A percentile compares a stretch with the other conserved stretches of the same genome.
phyloP scores from a whole-genome alignment of 768 basidiomycete genomes.

The Tricholoma saponaceum region DNA sequence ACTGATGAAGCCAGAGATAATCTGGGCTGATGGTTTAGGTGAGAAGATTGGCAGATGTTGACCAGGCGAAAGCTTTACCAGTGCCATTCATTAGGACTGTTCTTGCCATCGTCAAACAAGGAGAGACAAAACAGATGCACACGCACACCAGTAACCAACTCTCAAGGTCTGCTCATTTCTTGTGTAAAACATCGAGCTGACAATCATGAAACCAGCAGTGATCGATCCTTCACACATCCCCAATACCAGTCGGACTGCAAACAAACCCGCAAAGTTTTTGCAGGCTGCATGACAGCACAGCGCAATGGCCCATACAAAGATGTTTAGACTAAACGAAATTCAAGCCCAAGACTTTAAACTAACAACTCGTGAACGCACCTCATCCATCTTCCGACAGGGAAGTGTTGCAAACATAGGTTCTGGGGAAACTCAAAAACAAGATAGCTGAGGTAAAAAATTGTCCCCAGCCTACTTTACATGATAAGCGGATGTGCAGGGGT shows the following conservation, averaged over 20 bases:
- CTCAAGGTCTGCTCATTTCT: conserved; percentile 63
- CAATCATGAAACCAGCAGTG: conserved; percentile 75
- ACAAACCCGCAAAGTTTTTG: conserved; percentile 61
- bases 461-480: conserved; percentile 53
- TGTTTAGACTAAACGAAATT: conserved; percentile 46
- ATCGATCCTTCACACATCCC: conserved; percentile 72
- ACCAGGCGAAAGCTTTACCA: conserved; percentile 31
- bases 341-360: neutral
- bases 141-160: conserved; percentile 76
- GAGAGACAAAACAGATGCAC: neutral
- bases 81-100: conserved; percentile 74
- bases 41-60: neutral
- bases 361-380: conserved; percentile 36
- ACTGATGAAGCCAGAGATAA: conserved; percentile 63
- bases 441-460: conserved; percentile 71
- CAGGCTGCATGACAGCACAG: conserved; percentile 65
- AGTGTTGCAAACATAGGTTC: conserved; percentile 65
- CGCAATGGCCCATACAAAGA: conserved; percentile 61
- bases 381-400: conserved; percentile 81
- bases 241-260: conserved; percentile 59
- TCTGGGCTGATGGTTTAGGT: conserved; percentile 46
- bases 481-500: neutral
- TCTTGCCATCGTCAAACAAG: neutral
- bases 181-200: conserved; percentile 77
- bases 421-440: conserved; percentile 72